Evolutionary conservation across 352 stramenopile species (phyloP), one percentile per base, ranked within the genome.

Genomic region (Aphanomyces invadans): DNA sequence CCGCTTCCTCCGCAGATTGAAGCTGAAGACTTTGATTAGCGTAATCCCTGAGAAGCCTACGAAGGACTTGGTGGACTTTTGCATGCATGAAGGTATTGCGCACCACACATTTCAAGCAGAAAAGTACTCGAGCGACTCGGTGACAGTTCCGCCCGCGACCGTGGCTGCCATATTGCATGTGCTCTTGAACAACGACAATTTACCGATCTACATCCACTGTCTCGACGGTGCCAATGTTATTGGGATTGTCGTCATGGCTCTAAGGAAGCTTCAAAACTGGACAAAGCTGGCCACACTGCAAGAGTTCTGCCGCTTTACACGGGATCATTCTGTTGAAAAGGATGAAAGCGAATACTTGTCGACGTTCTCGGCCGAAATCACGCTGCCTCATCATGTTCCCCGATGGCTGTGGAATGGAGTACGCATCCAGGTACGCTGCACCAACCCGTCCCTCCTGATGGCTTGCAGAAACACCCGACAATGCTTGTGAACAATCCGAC

Each of bases 251-350:
- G 77, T 92, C 68, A 95, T 95, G 86, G 82, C 92, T 59, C 73
- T 92, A 62, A 78, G 86, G 60, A 92, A 92, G 72, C 74, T 94
- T 23, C 83, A 92, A 74, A 91, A 94, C 71, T 94, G 86, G 86
- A 92, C 83, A 52, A 92, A 92, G 60, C 73, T 92, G 31, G 83
- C 83, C 11, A 94, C 79, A 1, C 63, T 91, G 23, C 85, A 83
- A 7, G 86, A 94, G 69, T 94, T 94, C 64, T 94, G 86, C 70
- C 71, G 81, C 32, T 94, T 94, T 59, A 94, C 86, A 52, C 81
- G 83, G 31, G 86, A 94, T 55, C 86, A 94, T 45, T 78, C 77
- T 38, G 89, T 94, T 21, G 86, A 94, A 69, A 94, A 94, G 63
- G 81, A 94, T 65, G 85, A 94, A 67, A 90, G 81, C 38, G 83